These are phyloP conservation scores for Apiotrichum akiyoshidainum DNA, from an alignment of 1,284 basidiomycete genomes.

Conservation along the genomic window DNA sequence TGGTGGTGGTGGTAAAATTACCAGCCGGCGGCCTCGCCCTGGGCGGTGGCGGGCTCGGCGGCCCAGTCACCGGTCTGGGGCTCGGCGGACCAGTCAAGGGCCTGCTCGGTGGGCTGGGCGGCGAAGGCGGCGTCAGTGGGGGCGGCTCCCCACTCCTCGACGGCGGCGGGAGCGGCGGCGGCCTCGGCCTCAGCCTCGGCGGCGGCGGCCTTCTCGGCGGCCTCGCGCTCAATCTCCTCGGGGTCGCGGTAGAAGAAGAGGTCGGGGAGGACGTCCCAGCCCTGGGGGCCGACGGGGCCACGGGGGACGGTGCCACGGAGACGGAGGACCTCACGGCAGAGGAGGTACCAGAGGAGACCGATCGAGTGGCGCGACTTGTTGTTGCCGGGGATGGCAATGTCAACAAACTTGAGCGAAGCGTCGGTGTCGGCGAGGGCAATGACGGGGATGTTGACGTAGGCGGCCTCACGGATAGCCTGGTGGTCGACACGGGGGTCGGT, in stretches of 20 bases:
- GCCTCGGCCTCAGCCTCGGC: constrained; percentile 57
- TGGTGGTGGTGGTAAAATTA: constrained; percentile 14
- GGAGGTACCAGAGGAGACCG: constrained; percentile 98
- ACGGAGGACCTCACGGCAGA: constrained; percentile 95
- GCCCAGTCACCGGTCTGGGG: constrained; percentile 47
- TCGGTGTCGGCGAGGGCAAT: constrained; percentile 99
- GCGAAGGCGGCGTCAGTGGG: constrained; percentile 72
- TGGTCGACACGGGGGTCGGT: constrained; percentile 99
- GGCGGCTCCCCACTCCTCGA: constrained; percentile 75
- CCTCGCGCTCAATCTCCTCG: constrained; percentile 96
- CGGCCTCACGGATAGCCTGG: constrained; percentile 99
- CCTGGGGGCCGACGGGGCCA: constrained; percentile 75
- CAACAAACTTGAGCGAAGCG: constrained; percentile 93
- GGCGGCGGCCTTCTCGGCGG: constrained; percentile 85
- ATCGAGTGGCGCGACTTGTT: constrained; percentile 98
- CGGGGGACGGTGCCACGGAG: constrained; percentile 88
- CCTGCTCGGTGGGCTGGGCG: constrained; percentile 70
- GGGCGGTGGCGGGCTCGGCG: constrained; percentile 34
- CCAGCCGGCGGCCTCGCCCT: constrained; percentile 32
- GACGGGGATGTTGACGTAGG: constrained; percentile 99
- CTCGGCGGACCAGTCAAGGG: constrained; percentile 83
- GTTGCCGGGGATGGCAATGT: constrained; percentile 98
- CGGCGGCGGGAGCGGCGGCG: constrained; percentile 51
- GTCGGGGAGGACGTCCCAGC: constrained; percentile 98
- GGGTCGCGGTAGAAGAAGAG: constrained; percentile 99